These are phyloP conservation scores for Aspergillus sp. DNA, from an alignment of 2,329 filamentous ascomycete genomes.

Conservation along the genomic window DNA sequence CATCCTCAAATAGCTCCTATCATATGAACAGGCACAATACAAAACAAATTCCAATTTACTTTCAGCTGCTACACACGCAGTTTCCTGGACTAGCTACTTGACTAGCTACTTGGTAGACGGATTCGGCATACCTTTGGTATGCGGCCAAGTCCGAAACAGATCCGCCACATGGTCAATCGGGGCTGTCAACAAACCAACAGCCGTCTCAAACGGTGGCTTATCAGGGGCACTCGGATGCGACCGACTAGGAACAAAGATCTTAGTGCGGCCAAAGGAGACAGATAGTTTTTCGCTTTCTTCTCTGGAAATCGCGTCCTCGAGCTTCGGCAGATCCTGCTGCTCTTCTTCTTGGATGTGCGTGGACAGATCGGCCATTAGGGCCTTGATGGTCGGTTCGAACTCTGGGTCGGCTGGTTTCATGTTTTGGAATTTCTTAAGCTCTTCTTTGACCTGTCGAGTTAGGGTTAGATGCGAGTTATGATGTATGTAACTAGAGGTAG, in stretches of 20 bases:
- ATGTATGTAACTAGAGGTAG: too few relatives aligned
- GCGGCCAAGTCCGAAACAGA: conserved; percentile 49
- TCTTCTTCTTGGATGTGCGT: conserved; percentile 54
- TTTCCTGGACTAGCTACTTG: too few relatives aligned
- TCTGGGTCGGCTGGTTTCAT: conserved; percentile 37
- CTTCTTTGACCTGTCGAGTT: conserved; percentile 48
- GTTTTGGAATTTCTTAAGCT: conserved; percentile 50
- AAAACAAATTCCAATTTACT: background rate
- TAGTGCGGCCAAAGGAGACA: conserved; percentile 51
- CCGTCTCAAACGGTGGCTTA: conserved; percentile 57
- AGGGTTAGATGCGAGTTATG: background rate
- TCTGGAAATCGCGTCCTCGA: conserved; percentile 44
- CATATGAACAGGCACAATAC: too few relatives aligned
- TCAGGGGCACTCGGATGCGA: conserved; percentile 52
- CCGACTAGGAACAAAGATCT: conserved; percentile 53
- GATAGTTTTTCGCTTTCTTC: conserved; percentile 37
- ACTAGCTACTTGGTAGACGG: conserved; percentile 1
- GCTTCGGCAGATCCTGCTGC: conserved; percentile 45
- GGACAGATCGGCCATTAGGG: conserved; percentile 42
- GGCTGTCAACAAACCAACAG: conserved; percentile 53
- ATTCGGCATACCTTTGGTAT: conserved; percentile 6
- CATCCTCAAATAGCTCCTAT: too few relatives aligned
- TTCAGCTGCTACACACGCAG: background rate
- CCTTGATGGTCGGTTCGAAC: conserved; percentile 43
- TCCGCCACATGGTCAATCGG: conserved; percentile 58